Evolutionary conservation across 306 rosid species (phyloP), one percentile per base, ranked within the genome.

Genomic region (Sicyos baderoa): DNA sequence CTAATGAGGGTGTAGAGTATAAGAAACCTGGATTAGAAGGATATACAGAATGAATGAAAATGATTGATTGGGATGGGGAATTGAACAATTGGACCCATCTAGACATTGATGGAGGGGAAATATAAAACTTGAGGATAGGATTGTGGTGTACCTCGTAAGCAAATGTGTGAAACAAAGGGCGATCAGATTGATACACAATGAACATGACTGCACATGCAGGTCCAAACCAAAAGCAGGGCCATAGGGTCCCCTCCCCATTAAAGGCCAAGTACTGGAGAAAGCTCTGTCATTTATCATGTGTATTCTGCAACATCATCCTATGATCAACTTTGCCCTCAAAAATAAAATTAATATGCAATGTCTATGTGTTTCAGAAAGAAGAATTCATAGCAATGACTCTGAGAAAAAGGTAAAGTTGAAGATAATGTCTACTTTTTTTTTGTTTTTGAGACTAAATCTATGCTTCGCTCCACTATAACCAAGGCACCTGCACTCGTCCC

Each of bases 131-230:
- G 56, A 67, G 44, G 56, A 67, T 67, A 48, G 72, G 72, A 47
- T 67, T 25, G 57, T 16, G 72, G 44, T 23, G 56, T 67, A 67
- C 72, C 72, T 67, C 72, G 56, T 67, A 48, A 67, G 55, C 56
- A 67, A 48, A 67, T 67, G 42, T 67, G 57, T 15, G 42, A 67
- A 67, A 21, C 56, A 48, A 67, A 14, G 42, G n/a, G n/a, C n/a
- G n/a, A 56, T 22, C 16, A 67, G 72, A 48, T 67, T 23, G 40
- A 35, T 35, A 35, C 44, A n/a, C 56, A 4, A 67, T 67, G 72
- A 67, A 67, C 72, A 67, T 67, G 71, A 49, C 72, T 48, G 72
- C 72, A 67, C 72, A 67, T 67, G 72, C 72, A 67, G 44, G 72
- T 67, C 56, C 55, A 16, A 48, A 67, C 18, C 71, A 45, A 65